Conservation (phyloP, 306 rosid species). For the Crotalaria pallida region DNA sequence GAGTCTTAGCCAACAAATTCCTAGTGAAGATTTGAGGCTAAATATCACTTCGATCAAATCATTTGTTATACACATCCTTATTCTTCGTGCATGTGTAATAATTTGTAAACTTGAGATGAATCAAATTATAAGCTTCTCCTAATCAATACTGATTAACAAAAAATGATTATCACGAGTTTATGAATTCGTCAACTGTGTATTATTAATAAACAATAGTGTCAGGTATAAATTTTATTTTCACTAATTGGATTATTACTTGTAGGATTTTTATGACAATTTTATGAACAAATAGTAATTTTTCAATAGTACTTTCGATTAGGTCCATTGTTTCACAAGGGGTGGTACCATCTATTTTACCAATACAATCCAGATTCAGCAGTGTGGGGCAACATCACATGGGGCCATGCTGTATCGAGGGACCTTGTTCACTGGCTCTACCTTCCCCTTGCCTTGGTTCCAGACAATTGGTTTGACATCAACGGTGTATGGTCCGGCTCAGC, state of each 20-base stretch:
- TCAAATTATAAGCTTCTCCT: no score
- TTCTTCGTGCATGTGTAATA: no score
- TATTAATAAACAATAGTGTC: neutral
- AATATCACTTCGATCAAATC: no score
- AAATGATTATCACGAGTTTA: no score
- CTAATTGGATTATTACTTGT: no score
- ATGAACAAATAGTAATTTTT: neutral
- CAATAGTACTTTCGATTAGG: conserved; percentile 30
- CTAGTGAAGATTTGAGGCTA: no score
- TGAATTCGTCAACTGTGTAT: no score
- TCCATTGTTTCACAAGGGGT: conserved; percentile 64
- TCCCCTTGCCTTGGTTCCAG: conserved; percentile 61
- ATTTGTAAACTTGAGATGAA: no score
- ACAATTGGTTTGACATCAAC: conserved; percentile 47
- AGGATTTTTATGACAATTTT: neutral
- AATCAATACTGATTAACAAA: no score
- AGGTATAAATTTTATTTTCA: neutral
- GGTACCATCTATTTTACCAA: conserved; percentile 88
- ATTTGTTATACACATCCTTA: no score
- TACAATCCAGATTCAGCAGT: conserved; percentile 77
- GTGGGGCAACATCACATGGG: conserved; percentile 94
- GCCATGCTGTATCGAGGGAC: conserved; percentile 74
- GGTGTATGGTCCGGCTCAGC: conserved; percentile 93
- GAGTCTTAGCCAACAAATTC: no score
- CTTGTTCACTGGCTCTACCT: conserved; percentile 82